phyloP scores from a whole-genome alignment of 192 early-diverging fungal species.

The Entomortierella parvispora region DNA sequence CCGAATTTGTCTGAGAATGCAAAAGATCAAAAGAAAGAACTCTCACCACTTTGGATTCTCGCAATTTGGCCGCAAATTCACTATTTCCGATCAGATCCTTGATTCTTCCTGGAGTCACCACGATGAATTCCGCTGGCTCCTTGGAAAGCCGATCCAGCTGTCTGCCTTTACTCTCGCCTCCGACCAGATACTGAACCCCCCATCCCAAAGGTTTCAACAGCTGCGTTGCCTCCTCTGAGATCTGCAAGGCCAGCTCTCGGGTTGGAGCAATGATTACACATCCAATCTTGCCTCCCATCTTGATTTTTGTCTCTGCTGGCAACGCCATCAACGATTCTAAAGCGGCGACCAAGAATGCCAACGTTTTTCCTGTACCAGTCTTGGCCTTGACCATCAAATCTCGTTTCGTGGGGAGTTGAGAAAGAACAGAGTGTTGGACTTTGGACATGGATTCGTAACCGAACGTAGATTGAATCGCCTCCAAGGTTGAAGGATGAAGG shows the following conservation, averaged over 20 bases:
- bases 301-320: conserved; percentile 21
- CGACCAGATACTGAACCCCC: conserved; percentile 78
- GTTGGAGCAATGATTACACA: conserved; percentile 90
- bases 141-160: conserved; percentile 62
- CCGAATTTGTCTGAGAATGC: neutral
- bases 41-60: conserved; percentile 61
- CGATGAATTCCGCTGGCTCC: conserved; percentile 82
- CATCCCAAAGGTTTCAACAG: conserved; percentile 65
- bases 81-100: conserved; percentile 71
- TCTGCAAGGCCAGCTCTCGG: conserved; percentile 89
- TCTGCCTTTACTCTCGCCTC: conserved; percentile 69
- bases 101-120: conserved; percentile 96
- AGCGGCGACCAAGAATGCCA: conserved; percentile 93
- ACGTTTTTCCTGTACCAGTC: conserved; percentile 97
- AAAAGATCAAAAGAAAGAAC: neutral
- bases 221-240: conserved; percentile 76
- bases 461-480: conserved; percentile 73
- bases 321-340: conserved; percentile 74
- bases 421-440: conserved; percentile 84
- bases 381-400: conserved; percentile 96
- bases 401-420: conserved; percentile 67
- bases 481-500: conserved; percentile 57
- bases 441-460: conserved; percentile 79
- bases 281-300: conserved; percentile 61
- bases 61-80: conserved; percentile 56